A percentile compares a stretch with the other conserved stretches of the same genome.
phyloP scores from a whole-genome alignment of 2,329 filamentous ascomycete genomes.

The Aspergillus quadricinctus region DNA sequence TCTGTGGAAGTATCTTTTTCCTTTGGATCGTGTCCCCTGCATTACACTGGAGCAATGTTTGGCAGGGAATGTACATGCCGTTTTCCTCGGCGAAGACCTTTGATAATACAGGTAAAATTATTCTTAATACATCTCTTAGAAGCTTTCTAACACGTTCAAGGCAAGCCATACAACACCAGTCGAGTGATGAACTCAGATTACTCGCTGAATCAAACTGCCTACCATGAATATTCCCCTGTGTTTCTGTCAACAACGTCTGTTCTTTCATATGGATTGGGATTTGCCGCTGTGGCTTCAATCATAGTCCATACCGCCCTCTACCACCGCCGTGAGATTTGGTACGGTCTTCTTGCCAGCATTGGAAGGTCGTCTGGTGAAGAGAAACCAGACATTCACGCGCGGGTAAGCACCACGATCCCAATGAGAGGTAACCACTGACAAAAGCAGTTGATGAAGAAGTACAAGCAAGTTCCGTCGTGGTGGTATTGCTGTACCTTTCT shows the following conservation, averaged over 20 bases:
- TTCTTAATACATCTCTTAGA: background rate
- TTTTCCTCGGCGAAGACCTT: slow-evolving; percentile 39
- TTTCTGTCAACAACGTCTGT: slow-evolving; percentile 66
- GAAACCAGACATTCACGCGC: slow-evolving; percentile 45
- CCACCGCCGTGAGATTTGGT: slow-evolving; percentile 59
- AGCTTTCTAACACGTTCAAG: background rate
- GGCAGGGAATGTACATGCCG: slow-evolving; percentile 60
- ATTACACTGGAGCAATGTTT: slow-evolving; percentile 61
- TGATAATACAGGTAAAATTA: slow-evolving; percentile 8
- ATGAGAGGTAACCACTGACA: background rate
- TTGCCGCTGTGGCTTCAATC: slow-evolving; percentile 62
- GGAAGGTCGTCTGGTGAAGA: slow-evolving; percentile 51
- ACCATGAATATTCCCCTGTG: slow-evolving; percentile 36
- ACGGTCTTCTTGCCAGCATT: slow-evolving; percentile 37
- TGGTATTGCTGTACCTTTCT: slow-evolving; percentile 48
- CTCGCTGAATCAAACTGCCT: slow-evolving; percentile 24
- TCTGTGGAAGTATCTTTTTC: slow-evolving; percentile 61
- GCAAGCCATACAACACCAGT: slow-evolving; percentile 22
- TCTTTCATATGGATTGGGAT: slow-evolving; percentile 62
- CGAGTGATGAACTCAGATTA: slow-evolving; percentile 22
- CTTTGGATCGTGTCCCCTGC: slow-evolving; percentile 54
- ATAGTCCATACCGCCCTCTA: slow-evolving; percentile 61
- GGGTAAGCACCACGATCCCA: slow-evolving; percentile 24
- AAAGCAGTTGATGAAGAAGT: slow-evolving; percentile 46
- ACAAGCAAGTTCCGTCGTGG: slow-evolving; percentile 51